phyloP scores from a whole-genome alignment of 495 filamentous ascomycete species.

The Tuber magnatum region DNA sequence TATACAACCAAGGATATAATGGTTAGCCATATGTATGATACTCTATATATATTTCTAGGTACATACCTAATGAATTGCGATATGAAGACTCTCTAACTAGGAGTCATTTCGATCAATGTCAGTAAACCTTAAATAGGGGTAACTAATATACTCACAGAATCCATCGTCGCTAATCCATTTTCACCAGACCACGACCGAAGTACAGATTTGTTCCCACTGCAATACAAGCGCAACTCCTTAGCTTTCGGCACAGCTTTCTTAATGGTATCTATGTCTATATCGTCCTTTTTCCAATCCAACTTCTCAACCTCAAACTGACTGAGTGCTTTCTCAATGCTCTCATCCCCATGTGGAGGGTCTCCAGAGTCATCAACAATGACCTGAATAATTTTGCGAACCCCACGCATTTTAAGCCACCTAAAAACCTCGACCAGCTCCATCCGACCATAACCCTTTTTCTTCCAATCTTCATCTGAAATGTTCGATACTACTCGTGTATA shows the following conservation, averaged over 20 bases:
- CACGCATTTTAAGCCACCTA: neutral
- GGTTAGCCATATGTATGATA: too few species aligned
- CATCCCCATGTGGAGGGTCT: constrained; percentile 14
- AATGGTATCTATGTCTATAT: constrained; percentile 11
- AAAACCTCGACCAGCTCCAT: constrained; percentile 13
- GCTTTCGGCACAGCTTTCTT: constrained; percentile 4
- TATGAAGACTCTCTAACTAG: constrained; percentile 1
- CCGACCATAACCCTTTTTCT: constrained; percentile 1
- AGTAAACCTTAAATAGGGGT: too few species aligned
- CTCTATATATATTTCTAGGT: too few species aligned
- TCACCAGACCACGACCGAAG: constrained; percentile 8
- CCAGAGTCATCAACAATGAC: constrained; percentile 10
- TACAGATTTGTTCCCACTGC: constrained; percentile 16
- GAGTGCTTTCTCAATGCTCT: constrained; percentile 5
- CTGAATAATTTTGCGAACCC: constrained; percentile 17
- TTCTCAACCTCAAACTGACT: constrained; percentile 5
- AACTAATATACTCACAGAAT: constrained; percentile 5
- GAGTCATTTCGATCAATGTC: too few species aligned
- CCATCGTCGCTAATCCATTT: constrained; percentile 6
- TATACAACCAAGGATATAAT: too few species aligned
- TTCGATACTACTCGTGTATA: neutral
- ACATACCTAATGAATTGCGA: constrained; percentile 5
- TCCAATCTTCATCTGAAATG: neutral
- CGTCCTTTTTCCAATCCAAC: constrained; percentile 9
- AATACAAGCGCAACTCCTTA: constrained; percentile 12